Percentiles rank a stretch among this genome's conserved stretches.
phyloP scores from a whole-genome alignment of 2,329 filamentous ascomycete genomes.

The Fusarium annulatum region DNA sequence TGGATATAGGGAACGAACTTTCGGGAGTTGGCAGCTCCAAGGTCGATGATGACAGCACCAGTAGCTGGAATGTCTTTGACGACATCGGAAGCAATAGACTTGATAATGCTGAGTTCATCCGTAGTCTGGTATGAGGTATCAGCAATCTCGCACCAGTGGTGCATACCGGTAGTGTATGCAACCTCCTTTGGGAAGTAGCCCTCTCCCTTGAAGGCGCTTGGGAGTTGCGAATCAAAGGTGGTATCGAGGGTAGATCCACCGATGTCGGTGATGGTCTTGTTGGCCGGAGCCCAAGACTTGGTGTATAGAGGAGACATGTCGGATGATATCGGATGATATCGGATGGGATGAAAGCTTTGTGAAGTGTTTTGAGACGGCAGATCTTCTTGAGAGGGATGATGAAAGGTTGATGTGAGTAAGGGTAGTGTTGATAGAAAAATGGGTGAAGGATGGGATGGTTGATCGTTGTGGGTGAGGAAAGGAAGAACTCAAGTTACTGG shows the following conservation, averaged over 20 bases:
- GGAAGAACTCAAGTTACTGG: rapidly evolving
- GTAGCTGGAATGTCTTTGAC: slow-evolving; percentile 15
- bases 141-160: slow-evolving; percentile 31
- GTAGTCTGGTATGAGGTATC: slow-evolving; percentile 35
- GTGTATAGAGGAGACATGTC: not conserved
- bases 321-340: too few species aligned
- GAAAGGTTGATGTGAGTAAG: not conserved
- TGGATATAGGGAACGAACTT: slow-evolving; percentile 38
- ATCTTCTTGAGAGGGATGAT: not conserved
- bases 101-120: slow-evolving; percentile 29
- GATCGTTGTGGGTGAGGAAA: not conserved
- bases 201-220: slow-evolving; percentile 9
- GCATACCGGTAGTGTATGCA: slow-evolving; percentile 37
- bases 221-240: slow-evolving; percentile 17
- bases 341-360: not conserved
- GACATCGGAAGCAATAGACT: slow-evolving; percentile 21
- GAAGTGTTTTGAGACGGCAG: not conserved
- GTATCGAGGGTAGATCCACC: slow-evolving; percentile 25
- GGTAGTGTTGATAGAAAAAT: not conserved
- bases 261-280: too few species aligned
- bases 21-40: slow-evolving; percentile 36
- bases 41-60: slow-evolving; percentile 25
- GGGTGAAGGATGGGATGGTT: not conserved
- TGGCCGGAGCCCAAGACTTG: too few species aligned
- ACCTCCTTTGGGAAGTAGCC: slow-evolving; percentile 42